These are phyloP conservation scores for Aspergillus quadricinctus DNA, from an alignment of 2,329 filamentous ascomycete genomes.

Conservation along the genomic window DNA sequence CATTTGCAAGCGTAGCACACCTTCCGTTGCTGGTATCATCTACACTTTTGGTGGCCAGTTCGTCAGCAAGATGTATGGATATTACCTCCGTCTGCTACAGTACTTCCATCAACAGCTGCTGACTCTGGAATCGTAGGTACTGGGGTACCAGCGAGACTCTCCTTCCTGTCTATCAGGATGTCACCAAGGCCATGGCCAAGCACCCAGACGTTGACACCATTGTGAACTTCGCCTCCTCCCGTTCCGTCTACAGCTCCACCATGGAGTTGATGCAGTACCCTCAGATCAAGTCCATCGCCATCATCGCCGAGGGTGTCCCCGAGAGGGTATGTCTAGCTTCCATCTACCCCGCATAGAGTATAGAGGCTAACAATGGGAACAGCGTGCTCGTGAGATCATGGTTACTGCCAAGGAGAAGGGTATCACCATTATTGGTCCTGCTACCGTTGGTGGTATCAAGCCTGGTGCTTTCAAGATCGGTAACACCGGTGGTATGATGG, in stretches of 20 bases:
- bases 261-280: constrained; percentile 97
- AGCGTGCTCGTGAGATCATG: constrained; percentile 97
- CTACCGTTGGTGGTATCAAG: constrained; percentile 99
- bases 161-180: constrained; percentile 94
- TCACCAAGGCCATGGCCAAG: constrained; percentile 89
- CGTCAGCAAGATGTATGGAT: constrained; percentile 91
- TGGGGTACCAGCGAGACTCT: constrained; percentile 99
- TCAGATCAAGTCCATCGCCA: constrained; percentile 97
- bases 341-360: background rate
- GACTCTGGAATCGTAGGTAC: constrained; percentile 54
- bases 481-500: constrained; percentile 99
- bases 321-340: constrained; percentile 65
- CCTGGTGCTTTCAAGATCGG: constrained; percentile 99
- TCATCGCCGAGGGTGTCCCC: constrained; percentile 98
- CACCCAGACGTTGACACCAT: constrained; percentile 95
- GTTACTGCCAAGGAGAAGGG: constrained; percentile 97
- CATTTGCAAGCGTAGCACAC: constrained; percentile 98
- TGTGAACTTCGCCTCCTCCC: constrained; percentile 98
- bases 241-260: constrained; percentile 96
- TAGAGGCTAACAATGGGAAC: constrained; percentile 11
- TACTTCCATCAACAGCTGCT: background rate
- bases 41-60: constrained; percentile 99
- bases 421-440: constrained; percentile 96
- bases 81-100: background rate
- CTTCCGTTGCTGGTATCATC: constrained; percentile 97